phyloP scores from a whole-genome alignment of 257 asterid genomes.

The Nyctanthes arbortristis region DNA sequence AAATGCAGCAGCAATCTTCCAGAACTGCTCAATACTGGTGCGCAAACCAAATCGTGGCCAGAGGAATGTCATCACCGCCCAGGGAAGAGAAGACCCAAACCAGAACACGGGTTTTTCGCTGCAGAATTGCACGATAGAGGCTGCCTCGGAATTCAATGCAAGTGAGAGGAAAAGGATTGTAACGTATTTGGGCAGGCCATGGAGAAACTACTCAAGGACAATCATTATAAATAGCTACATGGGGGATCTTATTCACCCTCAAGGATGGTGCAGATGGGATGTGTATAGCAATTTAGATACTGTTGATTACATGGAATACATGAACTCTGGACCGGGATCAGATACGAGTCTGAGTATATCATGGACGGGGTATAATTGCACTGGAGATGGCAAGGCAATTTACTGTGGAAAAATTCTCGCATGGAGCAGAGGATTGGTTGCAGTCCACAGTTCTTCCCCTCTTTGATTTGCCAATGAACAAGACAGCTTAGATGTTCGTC shows the following conservation, averaged over 20 bases:
- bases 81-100: conserved; percentile 68
- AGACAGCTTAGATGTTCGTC: neutral
- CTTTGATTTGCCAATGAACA: neutral
- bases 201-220: conserved; percentile 74
- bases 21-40: conserved; percentile 56
- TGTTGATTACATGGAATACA: conserved; percentile 62
- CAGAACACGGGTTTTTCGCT: conserved; percentile 65
- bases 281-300: conserved; percentile 45
- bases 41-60: conserved; percentile 55
- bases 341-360: conserved; percentile 43
- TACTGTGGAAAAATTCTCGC: conserved; percentile 47
- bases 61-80: conserved; percentile 78
- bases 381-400: conserved; percentile 47
- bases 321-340: conserved; percentile 66
- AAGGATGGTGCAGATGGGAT: conserved; percentile 66
- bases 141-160: conserved; percentile 39
- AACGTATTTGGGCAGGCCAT: conserved; percentile 71
- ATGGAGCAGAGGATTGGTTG: conserved; percentile 54
- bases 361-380: conserved; percentile 63
- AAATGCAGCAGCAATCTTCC: conserved; percentile 75
- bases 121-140: conserved; percentile 55
- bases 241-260: conserved; percentile 58
- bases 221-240: conserved; percentile 52
- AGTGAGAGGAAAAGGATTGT: conserved; percentile 33
- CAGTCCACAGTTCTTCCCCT: conserved; percentile 41